Evolutionary conservation across 208 protist genomes (phyloP).

Genomic region (Leptomonas seymouri): DNA sequence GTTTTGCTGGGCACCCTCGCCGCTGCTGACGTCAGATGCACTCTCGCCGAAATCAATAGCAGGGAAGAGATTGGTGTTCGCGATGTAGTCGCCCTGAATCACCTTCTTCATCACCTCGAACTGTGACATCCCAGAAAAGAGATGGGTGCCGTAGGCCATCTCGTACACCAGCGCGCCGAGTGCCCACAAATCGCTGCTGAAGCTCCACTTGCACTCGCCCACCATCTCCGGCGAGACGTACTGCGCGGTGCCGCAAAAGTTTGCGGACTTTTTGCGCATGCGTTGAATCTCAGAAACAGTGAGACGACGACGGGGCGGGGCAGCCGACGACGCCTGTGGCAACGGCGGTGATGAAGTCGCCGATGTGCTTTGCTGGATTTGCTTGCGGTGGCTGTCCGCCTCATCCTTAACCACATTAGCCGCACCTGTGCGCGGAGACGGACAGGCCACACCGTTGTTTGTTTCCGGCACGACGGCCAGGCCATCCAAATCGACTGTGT

Average conservation of each 20-base stretch:
- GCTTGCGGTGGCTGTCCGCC: not conserved
- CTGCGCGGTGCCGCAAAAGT: conserved; percentile 93
- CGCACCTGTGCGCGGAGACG: conserved; percentile 1
- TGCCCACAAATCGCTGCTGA: conserved; percentile 94
- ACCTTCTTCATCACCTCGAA: conserved; percentile 83
- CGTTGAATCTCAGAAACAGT: conserved; percentile 84
- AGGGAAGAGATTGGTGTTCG: conserved; percentile 44
- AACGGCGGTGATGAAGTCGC: not conserved
- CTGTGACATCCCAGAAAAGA: conserved; percentile 73
- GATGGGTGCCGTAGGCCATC: conserved; percentile 83
- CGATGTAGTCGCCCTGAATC: conserved; percentile 39
- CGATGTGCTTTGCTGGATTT: not conserved
- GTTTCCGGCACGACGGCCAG: conserved; percentile 29
- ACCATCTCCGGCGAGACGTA: conserved; percentile 96
- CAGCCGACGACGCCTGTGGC: not conserved
- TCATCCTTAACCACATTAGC: conserved; percentile 17
- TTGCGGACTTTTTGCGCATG: conserved; percentile 76
- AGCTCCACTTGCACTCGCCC: conserved; percentile 91
- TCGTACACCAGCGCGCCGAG: conserved; percentile 95
- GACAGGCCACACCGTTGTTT: conserved; percentile 56
- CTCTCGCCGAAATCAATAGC: conserved; percentile 43
- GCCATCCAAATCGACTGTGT: conserved; percentile 75
- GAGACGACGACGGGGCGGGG: conserved; percentile 44
- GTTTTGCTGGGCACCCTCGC: not conserved
- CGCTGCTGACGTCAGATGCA: not conserved